Evolutionary conservation across 2,329 filamentous ascomycete genomes (phyloP).

Genomic region (Annulohypoxylon truncatum): DNA sequence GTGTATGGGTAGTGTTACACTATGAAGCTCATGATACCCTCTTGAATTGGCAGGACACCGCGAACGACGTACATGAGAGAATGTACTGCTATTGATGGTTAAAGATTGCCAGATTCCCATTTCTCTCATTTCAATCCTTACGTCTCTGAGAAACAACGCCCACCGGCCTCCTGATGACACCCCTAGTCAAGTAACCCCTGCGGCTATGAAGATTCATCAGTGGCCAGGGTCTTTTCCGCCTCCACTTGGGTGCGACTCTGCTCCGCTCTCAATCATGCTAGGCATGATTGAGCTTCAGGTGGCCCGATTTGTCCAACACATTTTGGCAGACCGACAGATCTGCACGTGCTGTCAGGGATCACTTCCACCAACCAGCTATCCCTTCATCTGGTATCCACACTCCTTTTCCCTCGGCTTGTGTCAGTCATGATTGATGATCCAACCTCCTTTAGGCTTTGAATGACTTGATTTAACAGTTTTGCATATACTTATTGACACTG

Average conservation of each 20-base stretch:
- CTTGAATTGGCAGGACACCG: constrained; percentile 23
- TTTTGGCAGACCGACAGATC: constrained; percentile 43
- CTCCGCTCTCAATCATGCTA: constrained; percentile 42
- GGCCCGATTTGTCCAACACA: constrained; percentile 44
- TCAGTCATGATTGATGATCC: constrained; percentile 36
- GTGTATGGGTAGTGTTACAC: constrained; percentile 16
- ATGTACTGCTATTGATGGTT: no score
- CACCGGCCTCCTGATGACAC: constrained; percentile 28
- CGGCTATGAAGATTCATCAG: constrained; percentile 27
- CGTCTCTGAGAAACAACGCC: constrained; percentile 14
- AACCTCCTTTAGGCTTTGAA: constrained; percentile 26
- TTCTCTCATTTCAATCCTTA: constrained; percentile 14
- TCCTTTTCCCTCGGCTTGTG: constrained; percentile 25
- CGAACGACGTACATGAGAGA: constrained; percentile 14
- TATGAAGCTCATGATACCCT: constrained; percentile 17
- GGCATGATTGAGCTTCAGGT: constrained; percentile 42
- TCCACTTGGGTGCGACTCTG: constrained; percentile 36
- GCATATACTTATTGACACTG: constrained; percentile 9
- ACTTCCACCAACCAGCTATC: constrained; percentile 33
- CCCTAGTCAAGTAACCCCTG: constrained; percentile 32
- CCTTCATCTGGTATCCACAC: constrained; percentile 27
- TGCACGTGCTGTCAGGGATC: constrained; percentile 43
- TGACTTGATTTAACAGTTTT: constrained; percentile 27
- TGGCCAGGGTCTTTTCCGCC: constrained; percentile 33
- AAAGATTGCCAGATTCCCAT: not conserved